phyloP scores from a whole-genome alignment of 805 yeast species.

The Saturnispora gosingensis region DNA sequence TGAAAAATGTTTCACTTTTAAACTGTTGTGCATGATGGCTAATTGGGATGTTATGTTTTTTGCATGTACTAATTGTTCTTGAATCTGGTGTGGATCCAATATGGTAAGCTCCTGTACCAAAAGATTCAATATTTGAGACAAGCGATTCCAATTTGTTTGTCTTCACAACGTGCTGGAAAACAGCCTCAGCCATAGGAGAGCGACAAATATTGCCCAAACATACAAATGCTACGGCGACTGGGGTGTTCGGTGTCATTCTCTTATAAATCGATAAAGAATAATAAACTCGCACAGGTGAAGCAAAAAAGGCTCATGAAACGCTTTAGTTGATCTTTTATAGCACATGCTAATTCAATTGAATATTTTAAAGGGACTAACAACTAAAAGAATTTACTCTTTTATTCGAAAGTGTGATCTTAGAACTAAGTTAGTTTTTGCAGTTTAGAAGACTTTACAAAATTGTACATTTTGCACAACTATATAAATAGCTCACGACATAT shows the following conservation, averaged over 20 bases:
- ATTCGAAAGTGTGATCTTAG: no score
- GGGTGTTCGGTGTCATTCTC: neutral
- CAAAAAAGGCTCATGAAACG: neutral
- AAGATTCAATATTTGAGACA: constrained; percentile 66
- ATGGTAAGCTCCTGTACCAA: constrained; percentile 84
- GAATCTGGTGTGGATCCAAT: constrained; percentile 75
- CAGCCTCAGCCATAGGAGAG: constrained; percentile 98
- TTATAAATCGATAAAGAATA: neutral
- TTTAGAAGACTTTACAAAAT: no score
- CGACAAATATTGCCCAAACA: constrained; percentile 92
- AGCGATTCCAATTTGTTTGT: constrained; percentile 33
- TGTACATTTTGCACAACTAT: no score
- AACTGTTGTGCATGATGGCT: constrained; percentile 70
- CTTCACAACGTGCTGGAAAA: constrained; percentile 58
- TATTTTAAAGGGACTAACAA: no score
- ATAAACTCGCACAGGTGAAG: neutral
- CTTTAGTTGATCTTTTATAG: neutral
- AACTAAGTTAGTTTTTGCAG: no score
- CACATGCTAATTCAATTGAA: neutral
- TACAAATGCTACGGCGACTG: constrained; percentile 61
- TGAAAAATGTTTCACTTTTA: constrained; percentile 36
- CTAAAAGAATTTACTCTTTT: no score
- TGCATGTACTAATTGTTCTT: constrained; percentile 61
- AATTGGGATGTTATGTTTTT: constrained; percentile 62
- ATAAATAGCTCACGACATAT: no score